These are phyloP conservation scores for Pestalotiopsis sp. DNA, from an alignment of 2,329 filamentous ascomycete species.

Conservation along the genomic window DNA sequence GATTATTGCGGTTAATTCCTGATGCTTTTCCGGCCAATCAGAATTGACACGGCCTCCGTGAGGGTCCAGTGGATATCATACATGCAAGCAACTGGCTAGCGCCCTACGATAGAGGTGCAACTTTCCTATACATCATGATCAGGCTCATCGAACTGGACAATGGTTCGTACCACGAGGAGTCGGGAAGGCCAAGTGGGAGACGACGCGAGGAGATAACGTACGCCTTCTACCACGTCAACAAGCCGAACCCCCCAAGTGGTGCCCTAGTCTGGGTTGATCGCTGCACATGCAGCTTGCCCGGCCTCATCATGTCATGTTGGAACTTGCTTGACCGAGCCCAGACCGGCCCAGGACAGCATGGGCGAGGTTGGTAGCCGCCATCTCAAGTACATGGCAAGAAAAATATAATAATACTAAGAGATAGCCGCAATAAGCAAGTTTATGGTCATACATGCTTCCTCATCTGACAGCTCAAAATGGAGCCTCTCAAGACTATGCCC, in stretches of 20 bases:
- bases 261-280: neutral
- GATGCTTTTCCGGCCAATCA: neutral
- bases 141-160: neutral
- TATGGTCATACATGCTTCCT: neutral
- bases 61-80: neutral
- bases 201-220: neutral
- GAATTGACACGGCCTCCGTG: neutral
- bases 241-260: neutral
- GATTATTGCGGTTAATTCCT: neutral
- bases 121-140: neutral
- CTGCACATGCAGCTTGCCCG: neutral
- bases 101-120: neutral
- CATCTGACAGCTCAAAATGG: neutral
- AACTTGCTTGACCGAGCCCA: neutral
- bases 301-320: neutral
- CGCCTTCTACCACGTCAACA: neutral
- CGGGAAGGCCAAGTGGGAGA: neutral
- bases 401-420: neutral
- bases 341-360: neutral
- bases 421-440: neutral
- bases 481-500: conserved; percentile 5
- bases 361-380: neutral
- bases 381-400: neutral
- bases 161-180: neutral
- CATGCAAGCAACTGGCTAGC: neutral